Base-by-base conservation (phyloP, 108 stramenopile genomes). In the Pseudonitzschia multiseries region DNA sequence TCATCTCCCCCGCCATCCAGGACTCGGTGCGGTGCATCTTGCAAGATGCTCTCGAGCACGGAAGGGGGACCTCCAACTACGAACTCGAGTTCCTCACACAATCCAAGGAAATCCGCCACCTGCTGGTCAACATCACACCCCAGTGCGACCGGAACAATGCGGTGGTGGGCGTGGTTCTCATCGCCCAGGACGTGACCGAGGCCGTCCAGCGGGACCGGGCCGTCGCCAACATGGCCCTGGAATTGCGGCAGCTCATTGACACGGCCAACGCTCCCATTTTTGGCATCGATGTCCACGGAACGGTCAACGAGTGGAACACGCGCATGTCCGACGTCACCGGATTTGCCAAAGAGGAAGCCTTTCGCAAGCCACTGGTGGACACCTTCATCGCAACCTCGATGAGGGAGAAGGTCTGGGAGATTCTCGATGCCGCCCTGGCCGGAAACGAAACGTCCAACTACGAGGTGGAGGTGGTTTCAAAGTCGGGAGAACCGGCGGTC, bases 241-340 rank as follows among this genome's bases (percentile, higher is more conserved):
- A 90, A 70, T 78, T 89, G 42, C 69, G 85, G 12, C 86, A 89
- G 65, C 70, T 93, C 14, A 89, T 90, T 66, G 92, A 93, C 51
- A 83, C 85, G 17, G 89, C 89, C 0, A 93, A 93, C 70, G 92
- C 89, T 17, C 92, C 92, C 4, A 89, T 93, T 28, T 93, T 93
- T 70, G 92, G 92, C 15, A 82, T 93, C 62, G 89, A 89, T 71
- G 73, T 60, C 14, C 75, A 89, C 57, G 89, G 89, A 29, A 84
- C 79, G 29, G 87, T 93, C 2, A 89, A 90, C 52, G 89, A 90
- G 59, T 93, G 92, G 87, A 89, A 88, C 69, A 43, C 64, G 27
- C 69, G 71, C 26, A 82, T 83, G 22, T 74, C 85, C 51, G 76
- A 79, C 67, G 78, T 92, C 44, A 89, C 88, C 18, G 88, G 88